phyloP scores from a whole-genome alignment of 2,329 filamentous ascomycete species.

The Alternaria ethzedia region DNA sequence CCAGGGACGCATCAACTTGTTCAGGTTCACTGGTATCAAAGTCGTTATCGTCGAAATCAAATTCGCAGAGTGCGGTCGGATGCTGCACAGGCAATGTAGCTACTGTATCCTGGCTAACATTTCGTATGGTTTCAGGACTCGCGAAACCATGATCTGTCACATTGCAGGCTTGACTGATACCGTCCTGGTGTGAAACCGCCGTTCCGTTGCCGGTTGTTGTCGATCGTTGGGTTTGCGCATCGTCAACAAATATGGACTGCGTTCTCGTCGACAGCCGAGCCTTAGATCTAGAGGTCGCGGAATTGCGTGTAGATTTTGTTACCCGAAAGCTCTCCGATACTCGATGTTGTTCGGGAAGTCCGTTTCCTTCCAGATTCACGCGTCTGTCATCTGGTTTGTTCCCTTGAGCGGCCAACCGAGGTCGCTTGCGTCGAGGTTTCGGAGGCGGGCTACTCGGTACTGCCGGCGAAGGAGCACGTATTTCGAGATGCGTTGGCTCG shows the following conservation, averaged over 20 bases:
- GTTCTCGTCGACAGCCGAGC: neutral
- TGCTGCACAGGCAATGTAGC: neutral
- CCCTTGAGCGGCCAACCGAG: conserved; percentile 1
- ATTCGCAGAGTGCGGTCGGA: neutral
- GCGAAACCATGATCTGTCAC: neutral
- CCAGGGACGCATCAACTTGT: neutral
- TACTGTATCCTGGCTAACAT: neutral
- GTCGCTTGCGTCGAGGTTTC: conserved; percentile 19
- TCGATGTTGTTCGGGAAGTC: conserved; percentile 10
- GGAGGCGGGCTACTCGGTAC: conserved; percentile 1
- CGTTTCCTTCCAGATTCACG: neutral
- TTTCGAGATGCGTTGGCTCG: conserved; percentile 28
- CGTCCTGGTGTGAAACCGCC: neutral
- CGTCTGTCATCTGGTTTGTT: neutral
- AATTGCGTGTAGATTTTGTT: conserved; percentile 15
- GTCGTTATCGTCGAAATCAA: neutral
- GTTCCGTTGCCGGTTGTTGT: neutral
- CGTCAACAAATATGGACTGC: neutral
- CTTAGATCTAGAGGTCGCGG: neutral
- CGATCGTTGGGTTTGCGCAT: neutral
- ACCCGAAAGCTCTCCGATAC: conserved; percentile 23
- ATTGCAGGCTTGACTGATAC: neutral
- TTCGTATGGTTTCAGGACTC: neutral
- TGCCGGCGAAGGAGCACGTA: conserved; percentile 16
- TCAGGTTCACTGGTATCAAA: neutral